Evolutionary conservation across 257 asterid genomes (phyloP).

Genomic region (Verbascum thapsus): DNA sequence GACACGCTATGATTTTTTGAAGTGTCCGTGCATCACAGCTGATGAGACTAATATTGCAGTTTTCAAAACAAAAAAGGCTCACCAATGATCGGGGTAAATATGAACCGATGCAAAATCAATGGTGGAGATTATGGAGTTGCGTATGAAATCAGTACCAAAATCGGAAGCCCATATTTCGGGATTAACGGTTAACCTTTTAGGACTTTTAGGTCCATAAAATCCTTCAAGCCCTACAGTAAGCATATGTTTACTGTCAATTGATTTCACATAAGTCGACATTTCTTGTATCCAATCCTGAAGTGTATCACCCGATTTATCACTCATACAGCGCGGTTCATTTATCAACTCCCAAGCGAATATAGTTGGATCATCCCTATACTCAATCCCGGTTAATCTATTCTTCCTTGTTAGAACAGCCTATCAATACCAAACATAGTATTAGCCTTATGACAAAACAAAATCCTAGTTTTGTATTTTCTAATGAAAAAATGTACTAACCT

Average conservation of each 20-base stretch:
- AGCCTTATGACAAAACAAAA: conserved; percentile 18
- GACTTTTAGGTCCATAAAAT: conserved; percentile 88
- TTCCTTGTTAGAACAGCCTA: conserved; percentile 86
- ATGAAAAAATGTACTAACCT: conserved; percentile 57
- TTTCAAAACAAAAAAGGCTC: too few relatives aligned
- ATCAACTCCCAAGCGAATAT: conserved; percentile 97
- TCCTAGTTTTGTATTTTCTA: too few relatives aligned
- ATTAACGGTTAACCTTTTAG: conserved; percentile 72
- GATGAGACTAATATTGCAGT: too few relatives aligned
- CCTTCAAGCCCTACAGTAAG: conserved; percentile 97
- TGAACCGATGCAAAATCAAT: conserved; percentile 96
- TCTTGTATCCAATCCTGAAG: conserved; percentile 99
- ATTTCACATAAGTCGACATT: conserved; percentile 83
- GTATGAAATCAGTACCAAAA: conserved; percentile 89
- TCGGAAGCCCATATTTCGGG: conserved; percentile 96
- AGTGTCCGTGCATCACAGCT: too few relatives aligned
- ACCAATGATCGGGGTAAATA: conserved; percentile 98
- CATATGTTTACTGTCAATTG: conserved; percentile 84
- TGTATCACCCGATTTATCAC: conserved; percentile 93
- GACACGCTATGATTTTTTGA: too few relatives aligned
- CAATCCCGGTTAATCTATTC: conserved; percentile 81
- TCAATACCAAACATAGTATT: conserved; percentile 24
- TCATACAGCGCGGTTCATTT: conserved; percentile 90
- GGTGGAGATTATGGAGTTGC: conserved; percentile 78
- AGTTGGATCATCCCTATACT: conserved; percentile 88